Percentiles rank a stretch among this genome's conserved stretches.
phyloP scores from a whole-genome alignment of 2,329 filamentous ascomycete species.

The Cordyceps cicadae region DNA sequence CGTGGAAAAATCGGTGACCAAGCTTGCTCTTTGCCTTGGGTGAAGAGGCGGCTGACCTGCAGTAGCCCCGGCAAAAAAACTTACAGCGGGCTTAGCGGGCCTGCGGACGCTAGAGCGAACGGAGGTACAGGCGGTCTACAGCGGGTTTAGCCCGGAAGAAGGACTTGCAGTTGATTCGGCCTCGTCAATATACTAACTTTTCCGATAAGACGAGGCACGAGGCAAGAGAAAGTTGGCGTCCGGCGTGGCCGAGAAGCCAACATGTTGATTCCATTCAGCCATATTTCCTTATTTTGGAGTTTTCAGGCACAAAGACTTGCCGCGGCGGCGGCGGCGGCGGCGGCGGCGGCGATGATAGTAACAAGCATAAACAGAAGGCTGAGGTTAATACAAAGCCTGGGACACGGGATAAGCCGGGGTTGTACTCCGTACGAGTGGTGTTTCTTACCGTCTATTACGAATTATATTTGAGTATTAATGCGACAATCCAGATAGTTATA shows the following conservation, averaged over 20 bases:
- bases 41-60: neutral
- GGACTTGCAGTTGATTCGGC: neutral
- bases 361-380: too few species aligned
- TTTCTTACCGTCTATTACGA: neutral
- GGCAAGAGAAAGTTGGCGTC: neutral
- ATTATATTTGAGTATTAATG: neutral
- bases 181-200: neutral
- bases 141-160: constrained; percentile 2
- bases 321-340: neutral
- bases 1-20: neutral
- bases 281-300: neutral
- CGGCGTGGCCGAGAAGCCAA: neutral
- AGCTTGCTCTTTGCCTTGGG: neutral
- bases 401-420: too few species aligned
- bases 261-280: neutral
- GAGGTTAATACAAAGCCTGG: too few species aligned
- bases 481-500: neutral
- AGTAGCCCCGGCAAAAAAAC: neutral
- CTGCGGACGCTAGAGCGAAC: neutral
- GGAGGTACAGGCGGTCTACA: neutral
- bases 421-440: neutral
- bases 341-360: neutral
- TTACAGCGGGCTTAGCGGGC: neutral
- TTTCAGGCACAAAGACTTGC: neutral
- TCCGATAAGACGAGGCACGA: too few species aligned